Base-by-base conservation (phyloP, 2,329 filamentous ascomycete species). In the Aspergillus intermedius region DNA sequence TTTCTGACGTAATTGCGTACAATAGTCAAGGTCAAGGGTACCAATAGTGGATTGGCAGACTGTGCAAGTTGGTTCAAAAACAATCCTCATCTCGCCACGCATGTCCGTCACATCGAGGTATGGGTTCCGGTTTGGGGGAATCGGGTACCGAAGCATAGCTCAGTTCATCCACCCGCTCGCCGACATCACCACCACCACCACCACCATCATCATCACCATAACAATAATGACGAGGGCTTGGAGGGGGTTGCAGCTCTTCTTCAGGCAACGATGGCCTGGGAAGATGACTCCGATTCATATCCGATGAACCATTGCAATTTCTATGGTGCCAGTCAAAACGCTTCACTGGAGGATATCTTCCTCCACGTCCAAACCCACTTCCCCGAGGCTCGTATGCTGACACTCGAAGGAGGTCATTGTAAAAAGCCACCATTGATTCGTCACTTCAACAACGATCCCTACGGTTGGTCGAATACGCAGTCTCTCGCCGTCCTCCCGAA, bases 61-160 rank as follows among this genome's bases (percentile, higher is more conserved):
- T 80, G 84, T 5, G 73, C 78, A 53, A 54, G 70, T 30, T 88
- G 84, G 73, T 86, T 89, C 55, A 65, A 70, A 13, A 55, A 67
- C 8, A 76, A 82, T 50, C 71, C 76, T 23, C 79, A 86, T 58
- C 76, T 89, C 5, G 76, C 79, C 17, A 57, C 68, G 7, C 81
- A 87, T 56, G 81, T 89, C 51, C 83, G 82, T 55, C 86, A 89
- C 60, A 78, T 88, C 50, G 86, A 89, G 66, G 76, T 88, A 39
- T 89, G 86, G 84, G 86, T 89, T 53, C 86, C 86, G 3, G 84
- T 88, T 37, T 89, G 76, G 69, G 74, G 76, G 13, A 70, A 86
- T 58, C 78, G 83, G 55, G 56, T 60, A 3, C 51, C 54, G 25
- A 80, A 79, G 17, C 77, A 76, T 48, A 68, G 72, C 8, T 68